Percentiles rank a stretch among this genome's conserved stretches.
These are phyloP conservation scores for Scedosporium boydii DNA, from an alignment of 2,329 filamentous ascomycete species.

Conservation along the genomic window DNA sequence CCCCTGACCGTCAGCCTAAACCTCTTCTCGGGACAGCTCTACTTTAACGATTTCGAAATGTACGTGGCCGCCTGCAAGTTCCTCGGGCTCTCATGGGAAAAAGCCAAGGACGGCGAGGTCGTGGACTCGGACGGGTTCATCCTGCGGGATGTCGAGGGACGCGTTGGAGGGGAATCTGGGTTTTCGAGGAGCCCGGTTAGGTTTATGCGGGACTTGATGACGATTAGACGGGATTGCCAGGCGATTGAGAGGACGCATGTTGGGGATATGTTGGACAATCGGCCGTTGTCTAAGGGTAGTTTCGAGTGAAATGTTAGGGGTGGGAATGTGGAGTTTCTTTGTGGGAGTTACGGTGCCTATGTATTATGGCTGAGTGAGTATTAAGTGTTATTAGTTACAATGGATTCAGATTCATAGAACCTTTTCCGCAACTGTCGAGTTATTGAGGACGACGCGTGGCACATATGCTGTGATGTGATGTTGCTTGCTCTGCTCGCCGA, in stretches of 20 bases:
- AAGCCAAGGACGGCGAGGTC: constrained; percentile 10
- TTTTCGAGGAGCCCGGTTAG: constrained; percentile 23
- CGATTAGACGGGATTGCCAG: constrained; percentile 26
- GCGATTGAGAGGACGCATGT: constrained; percentile 31
- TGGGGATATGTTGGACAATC: constrained; percentile 25
- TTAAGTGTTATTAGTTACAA: no score
- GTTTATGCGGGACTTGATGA: constrained; percentile 26
- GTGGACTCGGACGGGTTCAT: constrained; percentile 26
- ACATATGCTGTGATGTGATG: no score
- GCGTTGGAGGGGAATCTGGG: constrained; percentile 11
- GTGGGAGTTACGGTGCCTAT: no score
- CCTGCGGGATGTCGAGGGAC: constrained; percentile 6
- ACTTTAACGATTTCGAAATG: constrained; percentile 42
- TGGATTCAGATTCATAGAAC: no score
- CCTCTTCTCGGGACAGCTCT: constrained; percentile 60
- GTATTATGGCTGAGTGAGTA: no score
- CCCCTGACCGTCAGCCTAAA: constrained; percentile 38
- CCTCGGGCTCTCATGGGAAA: constrained; percentile 35
- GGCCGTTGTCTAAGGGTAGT: constrained; percentile 13
- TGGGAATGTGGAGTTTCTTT: constrained; percentile 17
- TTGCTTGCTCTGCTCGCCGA: no score
- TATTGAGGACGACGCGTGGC: no score
- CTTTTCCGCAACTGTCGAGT: no score
- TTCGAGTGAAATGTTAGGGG: constrained; percentile 9
- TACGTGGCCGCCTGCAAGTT: constrained; percentile 43